Evolutionary conservation across 371 early-diverging fungal genomes (phyloP).

Genomic region (Quaeritorhiza haematococci): DNA sequence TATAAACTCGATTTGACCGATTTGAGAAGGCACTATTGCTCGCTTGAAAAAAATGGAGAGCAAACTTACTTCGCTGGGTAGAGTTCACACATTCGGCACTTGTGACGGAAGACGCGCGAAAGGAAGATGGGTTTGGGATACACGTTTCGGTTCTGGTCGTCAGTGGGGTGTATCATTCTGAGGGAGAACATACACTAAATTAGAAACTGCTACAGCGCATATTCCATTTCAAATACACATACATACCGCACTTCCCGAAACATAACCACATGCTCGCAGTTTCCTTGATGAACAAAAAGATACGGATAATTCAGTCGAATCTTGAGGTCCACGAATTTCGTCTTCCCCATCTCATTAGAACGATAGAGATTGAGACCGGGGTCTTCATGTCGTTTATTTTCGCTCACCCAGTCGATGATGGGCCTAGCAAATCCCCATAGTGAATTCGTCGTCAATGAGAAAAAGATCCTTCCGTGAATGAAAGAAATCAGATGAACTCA

Average conservation of each 20-base stretch:
- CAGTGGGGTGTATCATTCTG: slow-evolving; percentile 20
- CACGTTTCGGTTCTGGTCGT: slow-evolving; percentile 45
- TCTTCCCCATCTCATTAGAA: slow-evolving; percentile 46
- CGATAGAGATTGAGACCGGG: too few relatives aligned
- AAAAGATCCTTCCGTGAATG: too few relatives aligned
- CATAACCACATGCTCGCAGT: slow-evolving; percentile 68
- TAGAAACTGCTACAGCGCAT: too few relatives aligned
- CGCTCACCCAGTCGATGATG: slow-evolving; percentile 38
- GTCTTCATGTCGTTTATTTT: slow-evolving; percentile 36
- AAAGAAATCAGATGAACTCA: slow-evolving; percentile 5
- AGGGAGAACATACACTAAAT: too few relatives aligned
- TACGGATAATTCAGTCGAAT: slow-evolving; percentile 60
- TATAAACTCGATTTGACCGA: too few relatives aligned
- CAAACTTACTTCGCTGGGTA: slow-evolving; percentile 53
- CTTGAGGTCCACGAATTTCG: slow-evolving; percentile 49
- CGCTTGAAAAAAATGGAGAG: not conserved
- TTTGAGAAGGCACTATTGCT: not conserved
- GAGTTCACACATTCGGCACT: slow-evolving; percentile 62
- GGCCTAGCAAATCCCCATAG: too few relatives aligned
- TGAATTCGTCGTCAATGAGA: too few relatives aligned
- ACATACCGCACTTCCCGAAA: slow-evolving; percentile 56
- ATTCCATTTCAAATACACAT: too few relatives aligned
- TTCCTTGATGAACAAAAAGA: slow-evolving; percentile 64
- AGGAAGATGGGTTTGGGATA: slow-evolving; percentile 44
- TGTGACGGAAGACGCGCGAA: slow-evolving; percentile 41